These are phyloP conservation scores for Chloroidium sp. DNA, from an alignment of 163 green algal genomes.

Conservation along the genomic window DNA sequence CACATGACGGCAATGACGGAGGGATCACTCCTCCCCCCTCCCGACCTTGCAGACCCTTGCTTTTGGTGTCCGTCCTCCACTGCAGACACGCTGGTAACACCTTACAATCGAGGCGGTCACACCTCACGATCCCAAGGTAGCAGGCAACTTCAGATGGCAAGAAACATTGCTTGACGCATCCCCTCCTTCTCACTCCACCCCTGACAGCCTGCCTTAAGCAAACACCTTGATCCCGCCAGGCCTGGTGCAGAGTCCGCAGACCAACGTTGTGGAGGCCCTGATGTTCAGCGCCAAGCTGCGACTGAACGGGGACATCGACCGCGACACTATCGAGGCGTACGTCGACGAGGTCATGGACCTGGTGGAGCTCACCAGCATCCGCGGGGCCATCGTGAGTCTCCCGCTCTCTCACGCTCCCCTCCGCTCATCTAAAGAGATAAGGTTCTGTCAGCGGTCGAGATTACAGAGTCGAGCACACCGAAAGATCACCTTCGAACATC, in stretches of 20 bases:
- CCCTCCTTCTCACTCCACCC: no score
- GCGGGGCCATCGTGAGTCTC: slow-evolving; percentile 22
- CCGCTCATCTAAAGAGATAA: not conserved
- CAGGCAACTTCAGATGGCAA: no score
- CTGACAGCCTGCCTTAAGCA: no score
- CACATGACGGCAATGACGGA: not conserved
- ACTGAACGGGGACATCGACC: slow-evolving; percentile 16
- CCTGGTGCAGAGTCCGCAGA: not conserved
- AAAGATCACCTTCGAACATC: no score
- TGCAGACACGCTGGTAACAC: no score
- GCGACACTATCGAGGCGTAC: slow-evolving; percentile 15
- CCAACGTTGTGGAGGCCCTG: slow-evolving; percentile 40
- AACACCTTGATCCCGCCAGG: not conserved
- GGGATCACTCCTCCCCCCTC: no score
- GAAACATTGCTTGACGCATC: no score
- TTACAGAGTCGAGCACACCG: no score
- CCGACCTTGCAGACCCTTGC: no score
- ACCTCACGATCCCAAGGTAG: no score
- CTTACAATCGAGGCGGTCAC: no score
- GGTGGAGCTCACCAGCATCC: slow-evolving; percentile 52
- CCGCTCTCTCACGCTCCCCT: not conserved
- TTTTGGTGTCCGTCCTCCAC: no score
- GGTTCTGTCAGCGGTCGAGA: not conserved
- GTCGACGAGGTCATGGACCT: slow-evolving; percentile 42
- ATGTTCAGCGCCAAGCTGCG: slow-evolving; percentile 38